Evolutionary conservation across 2,329 filamentous ascomycete species (phyloP), one percentile per base, ranked within the genome.

Genomic region (Fusarium papillatum): DNA sequence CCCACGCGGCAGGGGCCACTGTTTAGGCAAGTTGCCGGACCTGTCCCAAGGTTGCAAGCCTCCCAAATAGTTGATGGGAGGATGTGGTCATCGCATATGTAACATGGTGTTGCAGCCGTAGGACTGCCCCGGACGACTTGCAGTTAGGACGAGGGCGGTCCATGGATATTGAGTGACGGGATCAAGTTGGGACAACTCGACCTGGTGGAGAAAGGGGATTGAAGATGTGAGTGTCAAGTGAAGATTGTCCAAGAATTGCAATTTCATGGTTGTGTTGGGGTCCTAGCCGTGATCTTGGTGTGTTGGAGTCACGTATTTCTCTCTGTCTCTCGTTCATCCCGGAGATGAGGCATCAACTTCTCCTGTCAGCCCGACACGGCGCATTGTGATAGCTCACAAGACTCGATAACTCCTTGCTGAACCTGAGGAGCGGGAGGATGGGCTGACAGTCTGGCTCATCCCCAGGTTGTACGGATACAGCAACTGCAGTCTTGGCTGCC

Each of bases 401-500:
- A 36, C 26, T 14, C 39, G 10, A 36, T 10, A 41, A 17, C 46
- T 65, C 13, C 24, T 50, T 41, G 36, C 22, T 57, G 26, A 19
- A 36, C 34, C 60, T 29, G 26, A 31, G 60, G 16, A 41, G 29
- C 8, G 57, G 31, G 55, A 59, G 31, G 24, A 50, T 65, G 34
- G 36, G 48, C 63, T 57, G 34, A 57, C 31, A 26, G 43, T 55
- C 29, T 46, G 62, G 22, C 41, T 16, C 34, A 10, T 55, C 43
- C 62, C 62, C 31, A 36, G 43, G n/a, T 61, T 61, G 61, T 66
- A 22, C 55, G 61, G 60, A 31, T 50, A 53, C 29, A 24, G 31
- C 66, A 55, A 53, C 26, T n/a, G 11, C 46, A 26, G 36, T 69
- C 70, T 74, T 75, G 64, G 70, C 68, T 72, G 43, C 61, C 29